phyloP scores from a whole-genome alignment of 805 yeast species.

The Saccharomycopsis malanga region DNA sequence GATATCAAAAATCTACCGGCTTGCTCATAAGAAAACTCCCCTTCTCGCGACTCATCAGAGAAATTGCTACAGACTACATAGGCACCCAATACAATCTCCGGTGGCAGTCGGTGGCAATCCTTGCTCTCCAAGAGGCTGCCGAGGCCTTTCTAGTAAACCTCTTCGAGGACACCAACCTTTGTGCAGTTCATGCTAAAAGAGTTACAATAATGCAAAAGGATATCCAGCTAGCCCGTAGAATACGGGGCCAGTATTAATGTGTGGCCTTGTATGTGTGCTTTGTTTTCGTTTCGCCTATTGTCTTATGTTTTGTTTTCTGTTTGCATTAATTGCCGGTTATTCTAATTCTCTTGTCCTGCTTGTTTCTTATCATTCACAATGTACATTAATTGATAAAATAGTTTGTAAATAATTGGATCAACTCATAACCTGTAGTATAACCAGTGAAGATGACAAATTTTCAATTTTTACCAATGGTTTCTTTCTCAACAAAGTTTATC shows the following conservation, averaged over 20 bases:
- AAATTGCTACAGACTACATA: constrained; percentile 50
- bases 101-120: constrained; percentile 74
- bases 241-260: constrained; percentile 41
- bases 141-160: constrained; percentile 71
- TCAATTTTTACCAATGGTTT: no score
- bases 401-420: no score
- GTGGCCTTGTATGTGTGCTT: neutral
- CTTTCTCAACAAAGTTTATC: no score
- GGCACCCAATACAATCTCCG: constrained; percentile 51
- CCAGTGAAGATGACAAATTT: no score
- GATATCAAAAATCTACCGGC: constrained; percentile 62
- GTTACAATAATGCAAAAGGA: constrained; percentile 85
- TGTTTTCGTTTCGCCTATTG: no score
- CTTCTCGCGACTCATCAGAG: constrained; percentile 69
- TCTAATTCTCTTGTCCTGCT: neutral
- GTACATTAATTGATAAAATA: no score
- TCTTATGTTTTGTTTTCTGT: neutral
- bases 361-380: no score
- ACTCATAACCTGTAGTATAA: no score
- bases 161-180: constrained; percentile 67
- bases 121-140: constrained; percentile 76
- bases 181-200: constrained; percentile 75
- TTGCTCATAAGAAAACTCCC: constrained; percentile 64
- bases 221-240: constrained; percentile 71
- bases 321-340: neutral